A percentile compares a stretch with the other conserved stretches of the same genome.
Evolutionary conservation across 257 asterid genomes (phyloP).

Genomic region (Scutellaria galericulata): DNA sequence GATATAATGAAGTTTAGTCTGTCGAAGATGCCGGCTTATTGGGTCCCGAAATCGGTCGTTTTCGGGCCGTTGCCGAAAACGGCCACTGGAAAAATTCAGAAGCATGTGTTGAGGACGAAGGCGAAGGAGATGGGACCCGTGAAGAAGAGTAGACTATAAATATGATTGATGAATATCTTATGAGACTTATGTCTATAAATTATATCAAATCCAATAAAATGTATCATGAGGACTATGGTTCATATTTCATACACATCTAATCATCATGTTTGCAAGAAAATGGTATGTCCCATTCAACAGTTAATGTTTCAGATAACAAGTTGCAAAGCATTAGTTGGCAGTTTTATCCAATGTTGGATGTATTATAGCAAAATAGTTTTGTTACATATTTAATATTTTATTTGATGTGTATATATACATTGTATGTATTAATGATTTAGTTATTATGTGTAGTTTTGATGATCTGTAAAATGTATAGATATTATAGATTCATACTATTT

Average conservation of each 20-base stretch:
- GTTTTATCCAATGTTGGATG: slow-evolving; percentile 32
- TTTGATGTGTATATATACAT: not conserved
- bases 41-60: slow-evolving; percentile 87
- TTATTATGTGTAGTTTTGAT: not conserved
- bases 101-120: slow-evolving; percentile 80
- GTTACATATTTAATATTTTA: not conserved
- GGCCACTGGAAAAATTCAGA: slow-evolving; percentile 96
- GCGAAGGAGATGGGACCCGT: slow-evolving; percentile 90
- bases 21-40: slow-evolving; percentile 78
- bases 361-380: not conserved
- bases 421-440: not conserved
- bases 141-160: slow-evolving; percentile 69
- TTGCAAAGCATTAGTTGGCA: slow-evolving; percentile 45
- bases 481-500: not conserved
- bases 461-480: not conserved
- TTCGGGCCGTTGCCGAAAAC: slow-evolving; percentile 94
- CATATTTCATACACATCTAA: too few relatives aligned
- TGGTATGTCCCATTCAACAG: slow-evolving; percentile 30
- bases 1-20: slow-evolving; percentile 81
- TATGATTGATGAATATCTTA: not conserved
- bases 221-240: too few relatives aligned
- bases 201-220: too few relatives aligned
- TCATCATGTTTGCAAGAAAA: not conserved
- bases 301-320: slow-evolving; percentile 43
- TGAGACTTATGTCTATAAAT: not conserved